Base-by-base conservation (phyloP, 2,329 filamentous ascomycete species). In the Aspergillus terreus region DNA sequence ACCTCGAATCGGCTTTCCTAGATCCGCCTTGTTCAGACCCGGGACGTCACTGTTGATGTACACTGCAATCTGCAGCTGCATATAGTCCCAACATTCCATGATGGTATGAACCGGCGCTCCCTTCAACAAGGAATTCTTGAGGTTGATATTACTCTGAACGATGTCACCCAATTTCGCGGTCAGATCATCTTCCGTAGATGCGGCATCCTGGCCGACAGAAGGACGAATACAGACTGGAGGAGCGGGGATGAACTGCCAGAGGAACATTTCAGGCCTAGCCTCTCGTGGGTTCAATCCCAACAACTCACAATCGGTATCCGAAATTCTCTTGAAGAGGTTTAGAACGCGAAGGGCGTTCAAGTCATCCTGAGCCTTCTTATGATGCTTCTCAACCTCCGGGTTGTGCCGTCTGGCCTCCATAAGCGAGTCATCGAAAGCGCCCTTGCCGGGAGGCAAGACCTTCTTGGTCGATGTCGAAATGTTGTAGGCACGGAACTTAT, bases 31-130 rank as follows among this genome's bases (percentile, higher is more conserved):
- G 61, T 92, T 86, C n/a, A 99, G 80, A 25, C 92, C 92, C 0
- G 94, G 94, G 2, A 95, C 86, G 62, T 96, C 92, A 57, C 92
- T 96, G 75, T 99, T 97, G 70, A 99, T 92, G 69, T 99, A 97
- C 80, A 97, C 91, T 54, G 92, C 94, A 54, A 97, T 88, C 65
- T 97, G 92, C 7, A 96, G 81, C 66, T 97, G 92, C 54, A 99
- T 77, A 64, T 92, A 97, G 66, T 99, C 94, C 94, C 94, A 99
- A 63, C 96, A 91, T 68, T 99, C 94, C 85, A 97, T 95, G 51
- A 97, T 88, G 1, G 90, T 95, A 58, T 88, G 83, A 2, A 99
- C 81, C 0, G 90, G 85, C 12, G 92, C 88, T 9, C 92, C 92
- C 60, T 90, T 91, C 54, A 87, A 81, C 14, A 97, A 72, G 0